Conservation (phyloP, 106 monocot species). For the Dendrobium officinale region DNA sequence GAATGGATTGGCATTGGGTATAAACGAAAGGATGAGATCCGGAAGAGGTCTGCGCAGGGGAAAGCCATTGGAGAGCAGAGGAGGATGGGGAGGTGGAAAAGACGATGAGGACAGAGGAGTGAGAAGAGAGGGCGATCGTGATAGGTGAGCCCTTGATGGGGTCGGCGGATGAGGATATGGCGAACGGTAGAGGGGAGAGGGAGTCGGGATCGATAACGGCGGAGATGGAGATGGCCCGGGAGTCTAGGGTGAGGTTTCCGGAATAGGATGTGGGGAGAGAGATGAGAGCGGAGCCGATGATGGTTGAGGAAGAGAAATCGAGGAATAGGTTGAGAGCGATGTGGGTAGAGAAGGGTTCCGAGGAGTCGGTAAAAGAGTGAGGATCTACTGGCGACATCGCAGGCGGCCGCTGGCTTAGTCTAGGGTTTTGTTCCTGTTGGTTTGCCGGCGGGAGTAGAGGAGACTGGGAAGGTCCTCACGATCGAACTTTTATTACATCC, state of each 20-base stretch:
- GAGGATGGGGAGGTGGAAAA: constrained; percentile 71
- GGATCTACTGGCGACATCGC: constrained; percentile 75
- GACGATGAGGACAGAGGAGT: constrained; percentile 37
- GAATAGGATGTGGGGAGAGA: constrained; percentile 45
- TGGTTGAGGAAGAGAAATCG: constrained; percentile 63
- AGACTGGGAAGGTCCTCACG: no score
- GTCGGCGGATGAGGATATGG: constrained; percentile 25
- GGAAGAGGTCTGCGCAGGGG: constrained; percentile 62
- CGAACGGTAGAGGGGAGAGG: constrained; percentile 27
- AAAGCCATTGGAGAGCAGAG: constrained; percentile 85
- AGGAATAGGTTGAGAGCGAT: constrained; percentile 65
- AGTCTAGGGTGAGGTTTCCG: constrained; percentile 52
- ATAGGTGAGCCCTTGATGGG: constrained; percentile 51
- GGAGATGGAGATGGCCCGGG: constrained; percentile 46
- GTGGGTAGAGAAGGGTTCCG: constrained; percentile 50
- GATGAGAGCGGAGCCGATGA: constrained; percentile 62
- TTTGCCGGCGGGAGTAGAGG: neutral
- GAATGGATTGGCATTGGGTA: constrained; percentile 90
- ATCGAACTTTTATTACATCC: no score
- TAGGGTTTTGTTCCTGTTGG: neutral
- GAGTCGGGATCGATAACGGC: constrained; percentile 37
- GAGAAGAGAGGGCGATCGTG: constrained; percentile 36
- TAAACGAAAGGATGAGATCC: constrained; percentile 59
- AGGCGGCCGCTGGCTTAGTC: neutral
- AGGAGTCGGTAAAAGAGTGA: constrained; percentile 61